phyloP scores from a whole-genome alignment of 78 protist genomes.

The Chrysochromulina tobinii region DNA sequence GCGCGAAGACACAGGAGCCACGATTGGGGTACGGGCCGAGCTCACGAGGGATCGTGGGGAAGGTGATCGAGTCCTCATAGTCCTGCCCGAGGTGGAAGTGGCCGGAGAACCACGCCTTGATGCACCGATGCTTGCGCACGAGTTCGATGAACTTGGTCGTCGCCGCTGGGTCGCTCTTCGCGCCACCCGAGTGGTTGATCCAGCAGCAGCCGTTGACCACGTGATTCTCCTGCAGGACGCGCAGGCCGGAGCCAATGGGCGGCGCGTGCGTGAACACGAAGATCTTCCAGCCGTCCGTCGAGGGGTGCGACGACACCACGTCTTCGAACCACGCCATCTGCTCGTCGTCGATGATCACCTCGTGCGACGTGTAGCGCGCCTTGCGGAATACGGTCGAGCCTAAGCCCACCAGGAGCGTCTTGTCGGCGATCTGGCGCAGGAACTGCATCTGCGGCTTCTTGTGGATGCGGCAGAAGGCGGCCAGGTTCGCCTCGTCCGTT shows the following conservation, averaged over 20 bases:
- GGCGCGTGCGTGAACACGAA: constrained; percentile 44
- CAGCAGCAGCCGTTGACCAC: constrained; percentile 41
- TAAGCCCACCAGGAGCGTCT: constrained; percentile 31
- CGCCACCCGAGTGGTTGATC: constrained; percentile 35
- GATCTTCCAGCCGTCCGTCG: constrained; percentile 33
- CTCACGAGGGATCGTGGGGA: constrained; percentile 27
- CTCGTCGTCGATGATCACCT: constrained; percentile 30
- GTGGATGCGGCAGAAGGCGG: not conserved
- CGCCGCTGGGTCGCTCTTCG: no score
- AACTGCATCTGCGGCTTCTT: not conserved
- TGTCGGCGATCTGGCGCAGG: not conserved
- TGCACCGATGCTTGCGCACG: constrained; percentile 13
- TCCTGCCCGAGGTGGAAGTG: constrained; percentile 33
- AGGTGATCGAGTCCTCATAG: constrained; percentile 40
- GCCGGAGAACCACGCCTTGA: constrained; percentile 14
- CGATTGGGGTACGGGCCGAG: constrained; percentile 38
- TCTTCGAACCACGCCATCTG: constrained; percentile 39
- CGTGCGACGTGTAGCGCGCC: constrained; percentile 23
- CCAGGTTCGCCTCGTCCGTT: constrained; percentile 22
- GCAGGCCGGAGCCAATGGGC: constrained; percentile 31
- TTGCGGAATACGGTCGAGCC: not conserved
- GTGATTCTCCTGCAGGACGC: constrained; percentile 32
- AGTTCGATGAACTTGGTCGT: constrained; percentile 19
- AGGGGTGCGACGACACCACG: not conserved
- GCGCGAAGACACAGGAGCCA: constrained; percentile 39